A percentile compares a stretch with the other conserved stretches of the same genome.
These are phyloP conservation scores for Fraxinus baroniana DNA, from an alignment of 305 asterid species.

Conservation along the genomic window DNA sequence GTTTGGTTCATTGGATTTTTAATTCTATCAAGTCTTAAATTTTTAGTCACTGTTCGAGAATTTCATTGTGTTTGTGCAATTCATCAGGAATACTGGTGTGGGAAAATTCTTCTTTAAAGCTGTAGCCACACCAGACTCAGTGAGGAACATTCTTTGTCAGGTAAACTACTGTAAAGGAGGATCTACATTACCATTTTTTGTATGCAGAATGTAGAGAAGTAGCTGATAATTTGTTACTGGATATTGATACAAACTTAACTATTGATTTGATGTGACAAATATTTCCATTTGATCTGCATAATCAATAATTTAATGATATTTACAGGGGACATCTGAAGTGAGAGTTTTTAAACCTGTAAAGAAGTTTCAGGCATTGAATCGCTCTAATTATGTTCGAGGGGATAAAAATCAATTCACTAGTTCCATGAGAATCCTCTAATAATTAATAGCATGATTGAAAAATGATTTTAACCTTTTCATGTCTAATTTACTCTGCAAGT, in stretches of 20 bases:
- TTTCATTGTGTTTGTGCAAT: constrained; percentile 10
- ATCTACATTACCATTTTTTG: background rate
- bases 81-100: constrained; percentile 67
- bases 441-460: background rate
- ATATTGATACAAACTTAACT: background rate
- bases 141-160: constrained; percentile 83
- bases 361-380: background rate
- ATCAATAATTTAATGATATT: background rate
- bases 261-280: background rate
- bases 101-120: constrained; percentile 68
- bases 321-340: background rate
- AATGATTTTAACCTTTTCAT: background rate
- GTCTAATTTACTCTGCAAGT: background rate
- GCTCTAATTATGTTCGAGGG: background rate
- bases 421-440: background rate
- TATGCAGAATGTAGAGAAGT: background rate
- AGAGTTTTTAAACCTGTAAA: background rate
- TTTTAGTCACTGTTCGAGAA: background rate
- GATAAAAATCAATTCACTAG: background rate
- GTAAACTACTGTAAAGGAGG: constrained; percentile 29
- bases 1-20: constrained; percentile 1
- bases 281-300: background rate
- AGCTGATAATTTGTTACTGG: background rate
- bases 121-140: constrained; percentile 80
- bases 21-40: background rate